These are phyloP conservation scores for Apium graveolens DNA, from an alignment of 129 eudicot genomes.

Conservation along the genomic window DNA sequence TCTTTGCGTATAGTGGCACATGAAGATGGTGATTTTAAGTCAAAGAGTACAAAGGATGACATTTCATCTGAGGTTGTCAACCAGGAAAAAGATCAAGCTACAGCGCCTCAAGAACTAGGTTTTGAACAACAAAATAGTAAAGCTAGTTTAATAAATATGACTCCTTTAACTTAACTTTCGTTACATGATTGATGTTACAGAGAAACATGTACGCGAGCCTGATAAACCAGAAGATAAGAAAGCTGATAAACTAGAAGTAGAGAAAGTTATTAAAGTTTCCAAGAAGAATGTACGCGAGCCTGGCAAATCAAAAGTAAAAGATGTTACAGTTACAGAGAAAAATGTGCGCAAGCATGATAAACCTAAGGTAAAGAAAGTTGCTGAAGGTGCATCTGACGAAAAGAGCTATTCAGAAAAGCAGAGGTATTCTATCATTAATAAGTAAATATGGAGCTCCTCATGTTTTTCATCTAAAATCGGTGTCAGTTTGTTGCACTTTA, in stretches of 20 bases:
- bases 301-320: constrained; percentile 20
- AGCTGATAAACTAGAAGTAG: neutral
- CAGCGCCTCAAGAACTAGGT: constrained; percentile 40
- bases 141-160: neutral
- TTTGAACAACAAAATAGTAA: constrained; percentile 1
- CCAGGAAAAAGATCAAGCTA: constrained; percentile 23
- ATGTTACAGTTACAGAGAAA: neutral
- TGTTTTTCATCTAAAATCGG: neutral
- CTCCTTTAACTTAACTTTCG: neutral
- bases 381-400: constrained; percentile 21
- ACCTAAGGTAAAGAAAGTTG: constrained; percentile 16
- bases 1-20: constrained; percentile 11
- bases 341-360: constrained; percentile 29
- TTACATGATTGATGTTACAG: neutral
- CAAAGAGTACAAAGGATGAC: constrained; percentile 25
- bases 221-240: constrained; percentile 21
- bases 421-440: constrained; percentile 34
- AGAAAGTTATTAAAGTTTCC: neutral
- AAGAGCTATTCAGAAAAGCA: constrained; percentile 41
- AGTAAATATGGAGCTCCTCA: neutral
- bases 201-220: constrained; percentile 23
- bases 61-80: constrained; percentile 18
- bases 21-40: constrained; percentile 16
- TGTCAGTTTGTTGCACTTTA: neutral
- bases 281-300: constrained; percentile 24